phyloP scores from a whole-genome alignment of 805 yeast genomes.

The Limtongia smithiae region DNA sequence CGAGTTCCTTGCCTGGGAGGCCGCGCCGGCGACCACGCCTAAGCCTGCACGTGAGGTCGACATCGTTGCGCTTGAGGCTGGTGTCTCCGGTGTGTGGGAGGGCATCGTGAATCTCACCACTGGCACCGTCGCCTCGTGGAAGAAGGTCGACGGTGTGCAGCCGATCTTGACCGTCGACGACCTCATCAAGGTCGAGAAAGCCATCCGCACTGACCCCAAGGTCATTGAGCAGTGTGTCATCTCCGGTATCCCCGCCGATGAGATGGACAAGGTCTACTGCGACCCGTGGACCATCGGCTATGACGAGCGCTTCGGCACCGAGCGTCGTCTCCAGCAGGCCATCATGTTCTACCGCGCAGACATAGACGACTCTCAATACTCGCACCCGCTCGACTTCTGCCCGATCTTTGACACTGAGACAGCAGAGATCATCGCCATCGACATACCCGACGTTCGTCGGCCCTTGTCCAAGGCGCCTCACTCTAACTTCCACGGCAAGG shows the following conservation, averaged over 20 bases:
- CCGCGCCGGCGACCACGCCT: slow-evolving; percentile 40
- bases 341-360: slow-evolving; percentile 70
- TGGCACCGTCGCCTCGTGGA: slow-evolving; percentile 46
- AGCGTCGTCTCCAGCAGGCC: slow-evolving; percentile 74
- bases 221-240: slow-evolving; percentile 70
- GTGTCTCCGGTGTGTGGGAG: slow-evolving; percentile 61
- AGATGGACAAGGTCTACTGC: slow-evolving; percentile 60
- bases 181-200: slow-evolving; percentile 56
- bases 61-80: slow-evolving; percentile 55
- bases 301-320: slow-evolving; percentile 75
- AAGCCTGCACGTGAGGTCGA: slow-evolving; percentile 71
- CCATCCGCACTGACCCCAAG: slow-evolving; percentile 64
- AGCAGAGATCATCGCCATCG: slow-evolving; percentile 65
- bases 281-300: slow-evolving; percentile 71
- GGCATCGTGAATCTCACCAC: slow-evolving; percentile 61
- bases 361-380: slow-evolving; percentile 72
- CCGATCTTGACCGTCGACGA: slow-evolving; percentile 74
- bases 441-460: slow-evolving; percentile 71
- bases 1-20: slow-evolving; percentile 62
- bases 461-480: slow-evolving; percentile 65
- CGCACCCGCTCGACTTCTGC: slow-evolving; percentile 70
- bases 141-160: slow-evolving; percentile 57
- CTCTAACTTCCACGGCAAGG: slow-evolving; percentile 66
- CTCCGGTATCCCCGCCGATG: slow-evolving; percentile 62
- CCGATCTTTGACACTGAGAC: slow-evolving; percentile 76